Percentiles rank a stretch among this genome's conserved stretches.
Conservation (phyloP, 768 basidiomycete species). For the Plicaturopsis crispa region DNA sequence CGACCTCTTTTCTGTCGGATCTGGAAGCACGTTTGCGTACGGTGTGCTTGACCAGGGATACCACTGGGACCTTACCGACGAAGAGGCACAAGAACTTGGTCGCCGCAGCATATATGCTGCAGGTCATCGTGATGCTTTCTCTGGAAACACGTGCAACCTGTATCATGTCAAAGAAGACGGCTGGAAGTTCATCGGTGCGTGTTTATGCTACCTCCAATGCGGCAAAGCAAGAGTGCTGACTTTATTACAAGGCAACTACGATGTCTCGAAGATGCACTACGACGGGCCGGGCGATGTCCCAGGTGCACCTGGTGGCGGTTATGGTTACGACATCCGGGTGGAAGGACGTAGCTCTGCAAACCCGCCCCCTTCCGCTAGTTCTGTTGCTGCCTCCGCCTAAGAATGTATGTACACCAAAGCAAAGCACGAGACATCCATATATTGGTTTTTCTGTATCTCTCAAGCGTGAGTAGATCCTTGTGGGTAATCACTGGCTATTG, state of each 20-base stretch:
- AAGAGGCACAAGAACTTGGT: constrained; percentile 91
- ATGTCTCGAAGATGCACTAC: constrained; percentile 86
- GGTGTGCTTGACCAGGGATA: constrained; percentile 97
- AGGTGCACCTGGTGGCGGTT: constrained; percentile 58
- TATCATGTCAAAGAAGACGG: constrained; percentile 94
- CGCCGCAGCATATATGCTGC: constrained; percentile 94
- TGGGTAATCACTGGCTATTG: too few species aligned
- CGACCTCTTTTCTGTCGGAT: constrained; percentile 97
- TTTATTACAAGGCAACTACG: constrained; percentile 96
- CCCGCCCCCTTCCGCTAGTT: constrained; percentile 27
- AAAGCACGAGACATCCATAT: too few species aligned
- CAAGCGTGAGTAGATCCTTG: too few species aligned
- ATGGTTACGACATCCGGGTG: constrained; percentile 74
- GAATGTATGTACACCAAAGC: too few species aligned
- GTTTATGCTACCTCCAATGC: too few species aligned
- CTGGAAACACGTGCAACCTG: constrained; percentile 92
- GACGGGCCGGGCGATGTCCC: constrained; percentile 70
- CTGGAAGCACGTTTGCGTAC: constrained; percentile 98
- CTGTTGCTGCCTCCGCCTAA: constrained; percentile 12
- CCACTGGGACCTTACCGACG: constrained; percentile 86
- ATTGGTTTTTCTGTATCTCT: too few species aligned
- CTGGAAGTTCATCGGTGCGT: constrained; percentile 91
- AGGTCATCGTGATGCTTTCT: constrained; percentile 93
- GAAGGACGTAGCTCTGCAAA: constrained; percentile 49
- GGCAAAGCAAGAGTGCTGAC: too few species aligned